Evolutionary conservation across 345 rosid genomes (phyloP).

Genomic region (Brassica cretica): DNA sequence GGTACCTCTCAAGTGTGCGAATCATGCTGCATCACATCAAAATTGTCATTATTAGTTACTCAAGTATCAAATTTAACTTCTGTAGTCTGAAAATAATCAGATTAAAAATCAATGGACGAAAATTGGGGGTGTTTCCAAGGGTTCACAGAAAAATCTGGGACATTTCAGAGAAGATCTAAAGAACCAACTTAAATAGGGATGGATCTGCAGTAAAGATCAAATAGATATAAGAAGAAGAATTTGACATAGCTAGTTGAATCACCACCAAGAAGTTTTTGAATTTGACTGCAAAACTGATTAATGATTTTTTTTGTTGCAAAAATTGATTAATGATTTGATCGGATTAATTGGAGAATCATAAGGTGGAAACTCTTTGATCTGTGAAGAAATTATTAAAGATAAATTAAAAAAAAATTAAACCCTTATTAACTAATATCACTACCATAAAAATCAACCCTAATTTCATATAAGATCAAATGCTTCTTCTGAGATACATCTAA

Average conservation of each 20-base stretch:
- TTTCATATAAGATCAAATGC: too few relatives aligned
- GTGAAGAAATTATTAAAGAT: too few relatives aligned
- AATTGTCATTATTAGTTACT: not conserved
- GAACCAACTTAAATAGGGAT: not conserved
- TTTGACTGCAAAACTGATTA: too few relatives aligned
- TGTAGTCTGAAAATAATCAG: not conserved
- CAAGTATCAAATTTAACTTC: not conserved
- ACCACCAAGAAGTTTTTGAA: too few relatives aligned
- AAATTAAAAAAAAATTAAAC: too few relatives aligned
- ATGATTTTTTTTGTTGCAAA: too few relatives aligned
- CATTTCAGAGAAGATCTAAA: constrained; percentile 4
- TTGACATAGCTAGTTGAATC: not conserved
- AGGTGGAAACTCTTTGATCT: too few relatives aligned
- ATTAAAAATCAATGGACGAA: not conserved
- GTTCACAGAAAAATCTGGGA: constrained; percentile 2
- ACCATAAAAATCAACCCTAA: too few relatives aligned
- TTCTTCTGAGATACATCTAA: too few relatives aligned
- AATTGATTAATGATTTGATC: too few relatives aligned
- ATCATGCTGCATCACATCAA: constrained; percentile 58
- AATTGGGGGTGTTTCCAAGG: not conserved
- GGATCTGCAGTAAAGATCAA: constrained; percentile 33
- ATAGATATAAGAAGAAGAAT: constrained; percentile 33
- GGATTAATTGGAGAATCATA: too few relatives aligned
- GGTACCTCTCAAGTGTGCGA: constrained; percentile 92
- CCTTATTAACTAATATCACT: too few relatives aligned